Base-by-base conservation (phyloP, 495 filamentous ascomycete genomes). In the Umbilicaria muhlenbergii region DNA sequence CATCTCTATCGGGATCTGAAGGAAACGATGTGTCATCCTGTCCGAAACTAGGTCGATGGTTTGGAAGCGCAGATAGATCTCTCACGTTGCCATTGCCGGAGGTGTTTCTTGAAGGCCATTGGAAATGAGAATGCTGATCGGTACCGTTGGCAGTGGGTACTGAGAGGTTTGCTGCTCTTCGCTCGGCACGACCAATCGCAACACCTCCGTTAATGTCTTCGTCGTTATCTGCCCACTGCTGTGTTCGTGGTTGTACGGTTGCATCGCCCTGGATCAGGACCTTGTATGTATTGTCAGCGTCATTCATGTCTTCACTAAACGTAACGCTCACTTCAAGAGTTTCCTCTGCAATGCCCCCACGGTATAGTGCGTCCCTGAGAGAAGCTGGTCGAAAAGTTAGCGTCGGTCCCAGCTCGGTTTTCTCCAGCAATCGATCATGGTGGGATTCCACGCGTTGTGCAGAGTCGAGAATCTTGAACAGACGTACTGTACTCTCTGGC, bases 321-420 rank as follows among this genome's bases (percentile, higher is more conserved):
- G 12, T n/a, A 43, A 34, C 35, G 42, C 67, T 56, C 58, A 78
- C 77, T 56, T 73, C 65, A 34, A 87, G 59, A 15, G 71, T 76
- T 39, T 77, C 74, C 32, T 67, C 59, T 2, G 69, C 67, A 40
- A 85, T 66, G 3, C 80, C 81, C 28, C 75, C 77, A 41, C 65
- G 67, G 41, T 77, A 59, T 11, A 87, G 70, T 42, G 76, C 76
- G 4, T 65, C 67, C 42, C 66, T 73, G 32, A 87, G 64, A 42
- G 74, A 77, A 43, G 65, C 80, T 85, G 42, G 10, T 36, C 24
- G 11, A 41, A 28, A 28, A 18, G 18, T 45, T 24, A 46, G 54
- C 34, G 49, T 42, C 15, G 12, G 12, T 16, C 35, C 19, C 13
- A 36, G 24, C n/a, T 28, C 34, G 34, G 17, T 37, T 1, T 14